Conservation (phyloP, 78 protist species). For the Cavenderia fasciculata region DNA sequence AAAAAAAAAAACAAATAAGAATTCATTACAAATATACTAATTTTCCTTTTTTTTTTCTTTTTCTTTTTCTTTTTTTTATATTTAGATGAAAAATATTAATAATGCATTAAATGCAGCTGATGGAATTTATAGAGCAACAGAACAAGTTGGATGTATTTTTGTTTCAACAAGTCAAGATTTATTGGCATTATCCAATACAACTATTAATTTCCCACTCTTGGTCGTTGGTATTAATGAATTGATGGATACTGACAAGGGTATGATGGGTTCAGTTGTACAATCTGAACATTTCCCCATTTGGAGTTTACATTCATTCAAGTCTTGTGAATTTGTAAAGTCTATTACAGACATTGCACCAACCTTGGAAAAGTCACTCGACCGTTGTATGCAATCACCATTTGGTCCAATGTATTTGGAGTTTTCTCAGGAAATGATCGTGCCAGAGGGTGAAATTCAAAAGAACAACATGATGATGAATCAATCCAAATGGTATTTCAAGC, state of each 20-base stretch:
- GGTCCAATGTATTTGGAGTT: conserved; percentile 4
- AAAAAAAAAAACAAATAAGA: too few species aligned
- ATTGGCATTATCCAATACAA: not conserved
- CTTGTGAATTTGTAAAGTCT: not conserved
- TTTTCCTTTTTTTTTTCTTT: too few species aligned
- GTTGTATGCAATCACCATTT: not conserved
- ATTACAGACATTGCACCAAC: not conserved
- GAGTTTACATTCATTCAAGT: too few species aligned
- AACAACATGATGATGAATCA: not conserved
- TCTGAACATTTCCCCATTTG: not conserved
- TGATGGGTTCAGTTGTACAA: too few species aligned
- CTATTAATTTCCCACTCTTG: conserved; percentile 22
- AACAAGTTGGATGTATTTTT: conserved; percentile 16
- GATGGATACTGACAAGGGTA: not conserved
- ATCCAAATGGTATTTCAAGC: conserved; percentile 27
- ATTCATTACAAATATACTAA: too few species aligned
- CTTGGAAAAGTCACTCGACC: not conserved
- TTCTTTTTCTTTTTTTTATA: too few species aligned
- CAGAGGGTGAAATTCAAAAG: not conserved
- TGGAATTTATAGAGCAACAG: conserved; percentile 35
- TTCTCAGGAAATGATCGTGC: not conserved
- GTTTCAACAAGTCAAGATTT: not conserved
- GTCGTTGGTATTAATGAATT: conserved; percentile 18
- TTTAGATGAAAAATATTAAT: conserved; percentile 23
- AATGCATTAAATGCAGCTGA: conserved; percentile 24